phyloP scores from a whole-genome alignment of 2,329 filamentous ascomycete species.

The Paecilomyces sp. region DNA sequence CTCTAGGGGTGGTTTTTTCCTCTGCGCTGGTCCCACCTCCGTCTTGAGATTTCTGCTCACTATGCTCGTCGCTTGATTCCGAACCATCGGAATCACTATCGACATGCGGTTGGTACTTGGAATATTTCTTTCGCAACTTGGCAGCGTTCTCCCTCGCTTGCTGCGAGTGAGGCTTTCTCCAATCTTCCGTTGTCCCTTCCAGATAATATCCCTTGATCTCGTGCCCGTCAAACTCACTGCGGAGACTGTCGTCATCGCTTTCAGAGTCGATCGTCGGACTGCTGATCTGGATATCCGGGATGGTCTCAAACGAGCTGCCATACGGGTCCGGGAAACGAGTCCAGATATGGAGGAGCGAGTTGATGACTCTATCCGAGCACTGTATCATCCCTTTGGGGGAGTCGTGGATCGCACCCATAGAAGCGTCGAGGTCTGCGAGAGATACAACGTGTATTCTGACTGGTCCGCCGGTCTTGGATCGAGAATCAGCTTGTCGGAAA shows the following conservation, averaged over 20 bases:
- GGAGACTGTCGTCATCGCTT: constrained; percentile 4
- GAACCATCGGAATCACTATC: constrained; percentile 20
- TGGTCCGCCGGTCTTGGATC: neutral
- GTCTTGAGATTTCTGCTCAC: neutral
- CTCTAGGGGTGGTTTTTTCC: neutral
- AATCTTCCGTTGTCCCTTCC: constrained; percentile 27
- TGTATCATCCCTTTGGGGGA: constrained; percentile 33
- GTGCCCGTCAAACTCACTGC: constrained; percentile 10
- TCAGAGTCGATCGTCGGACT: constrained; percentile 12
- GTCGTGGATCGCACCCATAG: constrained; percentile 23
- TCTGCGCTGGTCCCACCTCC: neutral
- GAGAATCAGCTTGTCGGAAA: neutral
- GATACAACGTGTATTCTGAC: constrained; percentile 20
- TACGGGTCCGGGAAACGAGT: constrained; percentile 9
- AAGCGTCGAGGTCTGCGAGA: constrained; percentile 24
- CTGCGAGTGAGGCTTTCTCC: constrained; percentile 30
- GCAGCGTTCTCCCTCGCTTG: constrained; percentile 26
- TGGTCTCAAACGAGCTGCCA: constrained; percentile 8
- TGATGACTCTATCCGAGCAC: constrained; percentile 26
- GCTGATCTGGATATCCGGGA: constrained; percentile 13
- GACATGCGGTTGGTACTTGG: constrained; percentile 27
- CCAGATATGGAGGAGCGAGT: constrained; percentile 23
- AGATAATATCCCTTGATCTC: constrained; percentile 24
- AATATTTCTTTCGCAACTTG: constrained; percentile 23
- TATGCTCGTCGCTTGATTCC: neutral